Evolutionary conservation across 2,329 filamentous ascomycete species (phyloP), one percentile per base, ranked within the genome.

Genomic region (Cladobotryum mycophilum): DNA sequence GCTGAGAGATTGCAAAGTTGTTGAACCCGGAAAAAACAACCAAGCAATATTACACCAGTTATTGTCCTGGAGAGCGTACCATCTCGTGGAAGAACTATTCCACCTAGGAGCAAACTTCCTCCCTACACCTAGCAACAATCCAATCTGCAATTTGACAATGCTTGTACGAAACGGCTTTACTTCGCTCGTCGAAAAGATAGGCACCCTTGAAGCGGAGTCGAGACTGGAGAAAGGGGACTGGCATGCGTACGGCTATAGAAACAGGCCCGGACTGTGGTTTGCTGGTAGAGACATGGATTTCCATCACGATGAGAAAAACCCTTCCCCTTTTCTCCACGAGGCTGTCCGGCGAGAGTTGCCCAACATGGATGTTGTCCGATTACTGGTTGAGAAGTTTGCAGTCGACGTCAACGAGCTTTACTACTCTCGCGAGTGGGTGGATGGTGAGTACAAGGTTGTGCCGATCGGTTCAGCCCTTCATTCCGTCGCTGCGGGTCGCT

Each of bases 311-410:
- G 34, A 17, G n/a, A 22, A 22, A 1, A 45, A 34, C 17, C 40
- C 49, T 5, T 33, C 6, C 11, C 60, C 61, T 0, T 58, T 64
- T 6, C 51, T 68, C 1, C 36, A 62, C 11, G 44, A 55, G 3
- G 67, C 67, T 18, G 64, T 66, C 42, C 25, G 45, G n/a, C 55
- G 63, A 22, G 48, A 60, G 3, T 49, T 65, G 12, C 68, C 67
- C 7, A 70, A 70, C 36, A 63, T 71, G 52, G 58, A 62, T 5
- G 58, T 69, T 3, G 55, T 70, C 1, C 60, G 61, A 11, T 41
- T 68, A 3, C 51, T 73, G 7, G 62, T 72, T 2, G 63, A 68
- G 22, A 60, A 59, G 15, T 64, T 65, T 15, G 53, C 52, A 1
- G 63, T 67, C 11, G 60, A 69, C 51, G 44, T 71, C n/a, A 60